These are phyloP conservation scores for Luzula sylvatica DNA, from an alignment of 176 grass and related monocot genomes.

Conservation along the genomic window DNA sequence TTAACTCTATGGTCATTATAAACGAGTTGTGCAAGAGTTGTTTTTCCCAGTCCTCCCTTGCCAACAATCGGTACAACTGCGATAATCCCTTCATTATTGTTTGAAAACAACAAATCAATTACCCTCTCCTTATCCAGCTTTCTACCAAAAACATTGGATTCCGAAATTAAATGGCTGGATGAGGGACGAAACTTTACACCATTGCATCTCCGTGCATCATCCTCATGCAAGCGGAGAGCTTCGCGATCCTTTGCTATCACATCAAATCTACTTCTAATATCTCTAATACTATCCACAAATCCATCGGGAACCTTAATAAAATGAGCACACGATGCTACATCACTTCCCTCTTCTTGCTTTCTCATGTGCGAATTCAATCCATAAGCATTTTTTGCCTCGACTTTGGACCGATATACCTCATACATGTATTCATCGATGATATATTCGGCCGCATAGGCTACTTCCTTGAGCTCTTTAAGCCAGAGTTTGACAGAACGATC, in stretches of 20 bases:
- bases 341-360: not conserved
- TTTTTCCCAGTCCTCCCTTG: slow-evolving; percentile 24
- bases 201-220: not conserved
- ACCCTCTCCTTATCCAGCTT: not conserved
- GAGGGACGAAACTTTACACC: too few species aligned
- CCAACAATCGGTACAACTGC: slow-evolving; percentile 19
- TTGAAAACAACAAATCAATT: slow-evolving; percentile 6
- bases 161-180: not conserved
- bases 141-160: not conserved
- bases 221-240: not conserved
- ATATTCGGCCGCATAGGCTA: not conserved
- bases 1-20: slow-evolving; percentile 8
- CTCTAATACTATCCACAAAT: not conserved
- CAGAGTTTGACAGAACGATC: not conserved
- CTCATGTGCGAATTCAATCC: not conserved
- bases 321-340: not conserved
- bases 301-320: not conserved
- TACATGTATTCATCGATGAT: too few species aligned
- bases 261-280: slow-evolving; percentile 5
- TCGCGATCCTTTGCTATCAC: not conserved
- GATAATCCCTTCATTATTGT: not conserved
- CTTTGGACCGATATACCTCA: too few species aligned
- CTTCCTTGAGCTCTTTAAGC: not conserved
- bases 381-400: too few species aligned
- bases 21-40: slow-evolving; percentile 17